Evolutionary conservation across 1,139 yeast genomes (phyloP), one percentile per base, ranked within the genome.

Genomic region (Candida dubliniensis): DNA sequence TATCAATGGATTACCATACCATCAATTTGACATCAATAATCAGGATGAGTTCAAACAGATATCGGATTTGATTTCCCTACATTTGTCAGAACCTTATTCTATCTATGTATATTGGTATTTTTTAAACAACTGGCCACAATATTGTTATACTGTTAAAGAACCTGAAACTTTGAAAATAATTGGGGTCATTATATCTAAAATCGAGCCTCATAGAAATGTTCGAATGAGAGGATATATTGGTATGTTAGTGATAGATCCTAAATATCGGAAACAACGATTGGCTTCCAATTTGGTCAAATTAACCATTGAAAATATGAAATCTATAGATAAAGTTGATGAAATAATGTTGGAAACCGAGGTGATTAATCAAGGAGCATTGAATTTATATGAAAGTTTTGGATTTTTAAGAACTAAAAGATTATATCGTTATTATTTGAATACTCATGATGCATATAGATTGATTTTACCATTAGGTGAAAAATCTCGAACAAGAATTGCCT

Each of bases 291-390:
- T 93, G 45, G 91, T 91, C 27, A 70, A 74, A 42, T 60, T 72
- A 50, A 80, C 87, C 6, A 76, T 93, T 4, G 77, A 77, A n/a
- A 75, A 76, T 40, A 87, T 93, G 90, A 73, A 75, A 10, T 63
- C 67, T 4, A 63, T 70, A 51, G 73, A 71, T 48, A 66, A 76
- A 2, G 89, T 91, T 32, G 98, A 93, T 63, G 99, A 93, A 60
- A 81, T 91, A 15, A 84, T 85, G 71, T 73, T 93, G 47, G 99
- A 93, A 61, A 88, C 99, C 0, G 99, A 93, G 60, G 95, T 87
- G 8, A 81, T 79, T 35, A 93, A 93, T 57, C 63, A 58, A 13
- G 86, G 87, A 0, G 99, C 99, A 1, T 70, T 91, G 50, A 67
- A 71, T 29, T 67, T 93, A 42, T 93, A 93, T 60, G 96, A 90